These are phyloP conservation scores for Vitis labrusca DNA, from an alignment of 164 flowering plant species.

Conservation along the genomic window DNA sequence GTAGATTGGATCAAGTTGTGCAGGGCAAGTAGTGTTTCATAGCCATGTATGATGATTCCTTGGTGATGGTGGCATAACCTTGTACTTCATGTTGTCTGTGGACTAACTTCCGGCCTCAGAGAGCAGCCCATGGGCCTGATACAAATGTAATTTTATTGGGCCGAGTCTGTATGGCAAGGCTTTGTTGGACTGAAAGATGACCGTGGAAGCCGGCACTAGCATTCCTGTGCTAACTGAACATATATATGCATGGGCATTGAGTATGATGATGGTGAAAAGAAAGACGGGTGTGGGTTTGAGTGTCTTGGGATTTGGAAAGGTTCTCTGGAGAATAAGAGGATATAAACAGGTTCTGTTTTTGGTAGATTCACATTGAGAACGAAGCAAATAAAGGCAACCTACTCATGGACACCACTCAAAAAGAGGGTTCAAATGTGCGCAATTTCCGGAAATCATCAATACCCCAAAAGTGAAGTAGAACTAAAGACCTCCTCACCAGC, in stretches of 20 bases:
- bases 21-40: constrained; percentile 9
- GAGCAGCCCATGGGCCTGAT: too few relatives aligned
- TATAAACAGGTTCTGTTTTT: background rate
- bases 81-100: background rate
- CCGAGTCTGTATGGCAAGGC: too few relatives aligned
- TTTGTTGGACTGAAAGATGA: too few relatives aligned
- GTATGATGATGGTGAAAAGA: too few relatives aligned
- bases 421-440: constrained; percentile 15
- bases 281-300: too few relatives aligned
- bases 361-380: background rate
- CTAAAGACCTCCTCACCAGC: background rate
- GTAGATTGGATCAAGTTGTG: constrained; percentile 5
- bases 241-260: too few relatives aligned
- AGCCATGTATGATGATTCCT: background rate
- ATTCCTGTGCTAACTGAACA: too few relatives aligned
- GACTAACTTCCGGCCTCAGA: background rate
- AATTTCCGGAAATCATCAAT: constrained; percentile 28
- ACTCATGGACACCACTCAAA: constrained; percentile 10
- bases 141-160: too few relatives aligned
- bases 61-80: constrained; percentile 7
- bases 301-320: too few relatives aligned
- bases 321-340: too few relatives aligned
- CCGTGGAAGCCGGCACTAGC: too few relatives aligned
- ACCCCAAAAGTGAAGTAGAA: constrained; percentile 7
- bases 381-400: constrained; percentile 4